Percentiles rank a stretch among this genome's conserved stretches.
phyloP scores from a whole-genome alignment of 1,139 yeast genomes.

The Wickerhamiella infanticola region DNA sequence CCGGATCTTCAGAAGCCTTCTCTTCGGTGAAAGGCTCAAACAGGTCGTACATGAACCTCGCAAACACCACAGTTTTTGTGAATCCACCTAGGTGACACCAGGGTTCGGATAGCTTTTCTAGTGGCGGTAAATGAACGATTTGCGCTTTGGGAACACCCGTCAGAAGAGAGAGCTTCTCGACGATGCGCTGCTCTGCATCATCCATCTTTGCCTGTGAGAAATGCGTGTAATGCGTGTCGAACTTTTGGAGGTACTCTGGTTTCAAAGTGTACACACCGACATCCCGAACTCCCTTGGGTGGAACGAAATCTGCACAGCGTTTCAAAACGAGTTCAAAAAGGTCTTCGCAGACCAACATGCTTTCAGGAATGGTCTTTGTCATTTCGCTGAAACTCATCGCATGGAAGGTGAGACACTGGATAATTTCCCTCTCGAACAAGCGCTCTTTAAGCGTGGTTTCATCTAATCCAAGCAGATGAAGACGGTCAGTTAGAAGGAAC shows the following conservation, averaged over 20 bases:
- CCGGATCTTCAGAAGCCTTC: not conserved
- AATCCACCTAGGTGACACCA: conserved; percentile 22
- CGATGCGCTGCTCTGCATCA: conserved; percentile 46
- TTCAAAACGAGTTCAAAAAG: conserved; percentile 53
- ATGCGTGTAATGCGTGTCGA: conserved; percentile 76
- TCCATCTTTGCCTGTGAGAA: conserved; percentile 67
- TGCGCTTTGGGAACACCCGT: conserved; percentile 17
- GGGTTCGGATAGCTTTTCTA: conserved; percentile 22
- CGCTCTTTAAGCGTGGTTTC: conserved; percentile 37
- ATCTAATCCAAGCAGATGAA: conserved; percentile 37
- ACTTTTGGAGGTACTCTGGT: conserved; percentile 34
- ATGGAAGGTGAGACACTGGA: conserved; percentile 65
- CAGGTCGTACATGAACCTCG: conserved; percentile 18
- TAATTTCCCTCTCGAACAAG: conserved; percentile 50
- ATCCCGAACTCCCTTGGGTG: conserved; percentile 52
- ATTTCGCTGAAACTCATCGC: conserved; percentile 60
- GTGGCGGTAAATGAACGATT: conserved; percentile 24
- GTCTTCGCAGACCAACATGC: conserved; percentile 46
- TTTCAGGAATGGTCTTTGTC: conserved; percentile 58
- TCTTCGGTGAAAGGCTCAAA: conserved; percentile 1
- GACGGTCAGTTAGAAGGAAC: conserved; percentile 52
- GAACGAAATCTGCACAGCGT: conserved; percentile 42
- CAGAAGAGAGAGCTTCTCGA: conserved; percentile 27
- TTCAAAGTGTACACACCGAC: conserved; percentile 57
- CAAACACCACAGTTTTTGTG: conserved; percentile 24